Conservation (phyloP, 345 rosid genomes). For the Viola odorata region DNA sequence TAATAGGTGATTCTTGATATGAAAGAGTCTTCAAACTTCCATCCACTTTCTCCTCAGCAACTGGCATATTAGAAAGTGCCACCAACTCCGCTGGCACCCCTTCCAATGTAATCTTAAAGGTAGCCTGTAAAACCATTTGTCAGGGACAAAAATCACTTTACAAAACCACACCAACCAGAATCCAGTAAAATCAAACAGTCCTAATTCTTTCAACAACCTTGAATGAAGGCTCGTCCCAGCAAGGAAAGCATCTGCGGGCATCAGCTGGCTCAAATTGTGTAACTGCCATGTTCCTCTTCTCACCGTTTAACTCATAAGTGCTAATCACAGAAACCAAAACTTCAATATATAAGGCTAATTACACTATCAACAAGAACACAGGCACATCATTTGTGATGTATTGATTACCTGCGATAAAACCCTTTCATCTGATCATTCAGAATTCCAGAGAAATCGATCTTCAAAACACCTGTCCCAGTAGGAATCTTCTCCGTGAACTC, state of each 20-base stretch:
- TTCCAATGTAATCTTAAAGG: conserved; percentile 79
- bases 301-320: conserved; percentile 68
- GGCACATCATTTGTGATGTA: too few species aligned
- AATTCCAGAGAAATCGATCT: conserved; percentile 53
- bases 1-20: conserved; percentile 81
- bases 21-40: conserved; percentile 59
- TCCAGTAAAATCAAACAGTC: background rate
- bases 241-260: conserved; percentile 92
- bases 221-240: conserved; percentile 99
- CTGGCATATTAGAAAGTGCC: conserved; percentile 92
- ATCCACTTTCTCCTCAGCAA: conserved; percentile 57
- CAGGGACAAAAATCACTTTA: background rate
- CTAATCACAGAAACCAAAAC: conserved; percentile 25
- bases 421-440: conserved; percentile 90
- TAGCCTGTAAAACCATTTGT: conserved; percentile 53
- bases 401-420: conserved; percentile 66
- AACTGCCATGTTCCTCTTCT: conserved; percentile 96
- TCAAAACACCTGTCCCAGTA: conserved; percentile 58
- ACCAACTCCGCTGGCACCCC: conserved; percentile 68
- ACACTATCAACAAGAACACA: too few species aligned
- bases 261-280: conserved; percentile 97
- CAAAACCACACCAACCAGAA: too few species aligned
- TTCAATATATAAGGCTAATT: background rate
- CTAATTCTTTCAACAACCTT: conserved; percentile 38
- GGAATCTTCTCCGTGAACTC: conserved; percentile 68